Evolutionary conservation across 2,329 filamentous ascomycete species (phyloP).

Genomic region (Pestalotiopsis fici): DNA sequence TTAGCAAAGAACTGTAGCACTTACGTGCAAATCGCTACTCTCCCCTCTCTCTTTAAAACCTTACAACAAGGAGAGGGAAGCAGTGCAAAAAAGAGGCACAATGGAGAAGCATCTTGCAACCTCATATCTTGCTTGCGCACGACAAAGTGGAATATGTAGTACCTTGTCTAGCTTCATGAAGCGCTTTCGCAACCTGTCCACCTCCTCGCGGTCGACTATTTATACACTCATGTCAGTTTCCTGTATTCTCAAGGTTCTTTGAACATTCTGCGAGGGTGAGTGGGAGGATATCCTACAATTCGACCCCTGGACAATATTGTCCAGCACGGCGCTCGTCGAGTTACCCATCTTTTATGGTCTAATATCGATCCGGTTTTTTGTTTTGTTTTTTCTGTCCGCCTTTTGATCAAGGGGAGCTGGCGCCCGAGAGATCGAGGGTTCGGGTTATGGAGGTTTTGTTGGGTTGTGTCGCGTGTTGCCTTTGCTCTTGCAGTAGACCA

Average conservation of each 20-base stretch:
- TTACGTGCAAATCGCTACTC: background rate
- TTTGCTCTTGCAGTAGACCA: background rate
- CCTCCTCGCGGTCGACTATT: constrained; percentile 92
- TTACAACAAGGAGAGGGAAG: background rate
- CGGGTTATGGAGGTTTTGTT: background rate
- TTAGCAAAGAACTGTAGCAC: background rate
- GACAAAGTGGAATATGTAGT: constrained; percentile 14
- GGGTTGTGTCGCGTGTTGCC: background rate
- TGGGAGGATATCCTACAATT: constrained; percentile 71
- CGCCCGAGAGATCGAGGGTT: background rate
- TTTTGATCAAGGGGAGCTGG: background rate
- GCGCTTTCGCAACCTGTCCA: constrained; percentile 90
- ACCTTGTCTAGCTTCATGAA: constrained; percentile 99
- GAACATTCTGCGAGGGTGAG: constrained; percentile 10
- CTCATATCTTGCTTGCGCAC: background rate
- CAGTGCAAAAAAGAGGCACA: background rate
- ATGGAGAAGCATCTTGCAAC: too few species aligned
- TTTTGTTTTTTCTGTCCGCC: background rate
- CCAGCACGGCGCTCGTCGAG: constrained; percentile 74
- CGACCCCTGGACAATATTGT: constrained; percentile 93
- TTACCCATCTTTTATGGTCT: constrained; percentile 59
- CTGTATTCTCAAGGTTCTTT: constrained; percentile 9
- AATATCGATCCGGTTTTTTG: constrained; percentile 17
- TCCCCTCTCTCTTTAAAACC: background rate
- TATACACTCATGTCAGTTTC: constrained; percentile 10